A percentile compares a stretch with the other conserved stretches of the same genome.
These are phyloP conservation scores for Lentinus brumalis DNA, from an alignment of 768 basidiomycete genomes.

Conservation along the genomic window DNA sequence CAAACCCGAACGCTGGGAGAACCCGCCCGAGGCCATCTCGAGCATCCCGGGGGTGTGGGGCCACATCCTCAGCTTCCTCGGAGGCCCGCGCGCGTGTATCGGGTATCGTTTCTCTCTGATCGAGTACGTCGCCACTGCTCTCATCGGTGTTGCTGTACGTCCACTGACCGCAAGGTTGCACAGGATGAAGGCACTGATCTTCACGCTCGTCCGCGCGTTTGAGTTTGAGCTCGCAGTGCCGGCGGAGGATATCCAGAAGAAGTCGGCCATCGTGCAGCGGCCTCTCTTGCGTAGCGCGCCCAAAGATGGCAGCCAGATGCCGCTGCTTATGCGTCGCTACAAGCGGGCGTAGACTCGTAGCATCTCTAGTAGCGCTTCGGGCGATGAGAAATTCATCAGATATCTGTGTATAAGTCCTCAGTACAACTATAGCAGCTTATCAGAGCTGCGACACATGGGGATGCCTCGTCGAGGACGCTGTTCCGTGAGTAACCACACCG, in stretches of 20 bases:
- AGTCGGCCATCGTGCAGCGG: conserved; percentile 24
- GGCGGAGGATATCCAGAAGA: conserved; percentile 23
- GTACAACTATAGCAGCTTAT: too few species aligned
- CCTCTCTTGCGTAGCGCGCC: conserved; percentile 23
- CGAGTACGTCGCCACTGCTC: conserved; percentile 46
- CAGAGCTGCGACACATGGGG: too few species aligned
- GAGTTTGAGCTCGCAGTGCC: conserved; percentile 34
- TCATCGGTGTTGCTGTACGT: conserved; percentile 45
- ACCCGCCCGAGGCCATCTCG: conserved; percentile 43
- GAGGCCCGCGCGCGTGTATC: conserved; percentile 66
- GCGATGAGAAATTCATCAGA: not conserved
- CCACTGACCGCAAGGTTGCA: conserved; percentile 56
- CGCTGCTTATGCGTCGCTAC: conserved; percentile 26
- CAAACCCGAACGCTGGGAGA: conserved; percentile 64
- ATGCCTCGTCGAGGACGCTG: too few species aligned
- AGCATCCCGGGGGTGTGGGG: conserved; percentile 63
- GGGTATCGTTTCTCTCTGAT: conserved; percentile 66
- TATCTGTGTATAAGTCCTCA: too few species aligned
- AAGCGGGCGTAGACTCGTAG: conserved; percentile 22
- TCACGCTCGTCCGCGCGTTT: conserved; percentile 33
- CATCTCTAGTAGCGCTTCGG: not conserved
- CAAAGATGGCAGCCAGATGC: conserved; percentile 22
- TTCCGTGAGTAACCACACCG: too few species aligned
- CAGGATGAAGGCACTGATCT: conserved; percentile 38
- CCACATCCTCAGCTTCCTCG: conserved; percentile 61